Evolutionary conservation across 2,329 filamentous ascomycete genomes (phyloP).

Genomic region (Phyllosticta citrichinensis): DNA sequence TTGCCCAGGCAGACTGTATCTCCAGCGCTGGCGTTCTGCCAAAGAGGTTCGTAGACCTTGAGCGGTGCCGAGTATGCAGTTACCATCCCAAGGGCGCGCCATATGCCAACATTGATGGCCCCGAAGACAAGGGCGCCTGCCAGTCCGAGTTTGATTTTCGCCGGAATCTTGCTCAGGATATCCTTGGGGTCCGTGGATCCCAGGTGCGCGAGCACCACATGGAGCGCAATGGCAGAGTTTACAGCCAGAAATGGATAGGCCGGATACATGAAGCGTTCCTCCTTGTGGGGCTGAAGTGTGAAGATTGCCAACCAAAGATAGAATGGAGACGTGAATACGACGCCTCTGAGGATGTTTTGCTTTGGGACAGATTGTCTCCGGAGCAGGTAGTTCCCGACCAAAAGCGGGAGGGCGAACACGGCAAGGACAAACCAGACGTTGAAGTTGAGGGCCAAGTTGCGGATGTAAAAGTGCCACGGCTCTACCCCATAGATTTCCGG

Average conservation of each 20-base stretch:
- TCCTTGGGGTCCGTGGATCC: conserved; percentile 60
- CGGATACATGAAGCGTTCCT: conserved; percentile 98
- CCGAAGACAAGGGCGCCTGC: conserved; percentile 53
- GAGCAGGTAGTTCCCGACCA: conserved; percentile 61
- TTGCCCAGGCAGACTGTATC: conserved; percentile 83
- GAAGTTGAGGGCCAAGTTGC: conserved; percentile 87
- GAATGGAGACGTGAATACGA: conserved; percentile 75
- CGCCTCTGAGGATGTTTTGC: conserved; percentile 60
- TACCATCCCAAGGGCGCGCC: conserved; percentile 67
- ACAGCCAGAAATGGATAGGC: conserved; percentile 83
- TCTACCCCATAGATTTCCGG: conserved; percentile 93
- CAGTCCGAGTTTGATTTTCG: conserved; percentile 57
- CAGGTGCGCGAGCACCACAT: conserved; percentile 67
- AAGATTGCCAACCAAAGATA: conserved; percentile 94
- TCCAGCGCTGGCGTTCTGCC: conserved; percentile 44
- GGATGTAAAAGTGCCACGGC: conserved; percentile 93
- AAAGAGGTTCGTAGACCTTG: conserved; percentile 57
- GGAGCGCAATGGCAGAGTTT: conserved; percentile 75
- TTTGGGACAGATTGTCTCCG: conserved; percentile 52
- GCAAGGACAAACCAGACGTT: conserved; percentile 88
- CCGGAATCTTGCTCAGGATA: conserved; percentile 61
- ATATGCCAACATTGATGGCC: conserved; percentile 55
- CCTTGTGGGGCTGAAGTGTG: conserved; percentile 87
- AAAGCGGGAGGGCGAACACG: conserved; percentile 61
- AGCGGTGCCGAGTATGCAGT: conserved; percentile 77